phyloP scores from a whole-genome alignment of 2,329 filamentous ascomycete species.

The Aspergillus novoparasiticus region DNA sequence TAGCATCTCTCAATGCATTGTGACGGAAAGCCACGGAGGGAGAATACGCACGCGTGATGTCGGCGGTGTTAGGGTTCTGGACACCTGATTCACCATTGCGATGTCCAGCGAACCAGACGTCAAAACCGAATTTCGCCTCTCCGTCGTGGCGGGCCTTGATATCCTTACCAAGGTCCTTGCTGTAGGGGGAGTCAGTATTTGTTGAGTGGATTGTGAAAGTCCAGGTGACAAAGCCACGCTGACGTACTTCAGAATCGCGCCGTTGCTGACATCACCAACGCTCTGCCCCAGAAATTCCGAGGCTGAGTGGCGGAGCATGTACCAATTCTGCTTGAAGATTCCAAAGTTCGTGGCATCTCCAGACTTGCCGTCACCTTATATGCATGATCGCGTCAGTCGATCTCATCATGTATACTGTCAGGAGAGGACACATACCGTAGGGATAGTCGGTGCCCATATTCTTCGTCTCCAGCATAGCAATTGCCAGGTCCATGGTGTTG shows the following conservation, averaged over 20 bases:
- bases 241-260: neutral
- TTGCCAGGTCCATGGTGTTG: conserved; percentile 27
- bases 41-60: conserved; percentile 22
- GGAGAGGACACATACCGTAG: conserved; percentile 17
- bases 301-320: conserved; percentile 30
- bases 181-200: neutral
- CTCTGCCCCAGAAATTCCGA: conserved; percentile 26
- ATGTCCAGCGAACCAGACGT: conserved; percentile 27
- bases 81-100: conserved; percentile 26
- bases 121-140: conserved; percentile 23
- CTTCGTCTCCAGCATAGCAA: conserved; percentile 30
- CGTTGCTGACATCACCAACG: conserved; percentile 24
- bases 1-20: neutral
- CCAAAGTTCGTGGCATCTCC: conserved; percentile 35
- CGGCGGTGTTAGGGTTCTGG: conserved; percentile 21
- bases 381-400: neutral
- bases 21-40: neutral
- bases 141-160: conserved; percentile 21
- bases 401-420: neutral
- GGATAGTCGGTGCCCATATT: conserved; percentile 26
- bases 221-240: neutral
- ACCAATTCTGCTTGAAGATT: conserved; percentile 25
- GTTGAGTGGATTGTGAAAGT: too few species aligned
- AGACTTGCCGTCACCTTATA: conserved; percentile 31
- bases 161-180: neutral